A percentile compares a stretch with the other conserved stretches of the same genome.
Conservation (phyloP, 148 eudicot species). For the Beta vulgaris region DNA sequence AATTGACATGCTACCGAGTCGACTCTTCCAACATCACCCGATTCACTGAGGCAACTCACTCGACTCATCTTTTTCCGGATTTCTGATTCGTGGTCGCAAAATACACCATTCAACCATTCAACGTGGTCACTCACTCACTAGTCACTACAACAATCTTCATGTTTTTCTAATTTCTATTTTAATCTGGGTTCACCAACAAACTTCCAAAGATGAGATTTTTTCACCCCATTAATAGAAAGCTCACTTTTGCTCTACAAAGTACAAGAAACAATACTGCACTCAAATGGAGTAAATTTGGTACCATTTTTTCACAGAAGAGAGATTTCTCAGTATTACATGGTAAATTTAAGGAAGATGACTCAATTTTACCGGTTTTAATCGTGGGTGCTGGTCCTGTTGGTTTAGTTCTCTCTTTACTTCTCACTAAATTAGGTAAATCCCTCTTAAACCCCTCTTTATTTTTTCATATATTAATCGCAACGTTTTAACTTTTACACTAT, state of each 20-base stretch:
- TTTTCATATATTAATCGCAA: too few relatives aligned
- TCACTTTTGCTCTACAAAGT: conserved; percentile 7
- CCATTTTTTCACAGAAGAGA: conserved; percentile 21
- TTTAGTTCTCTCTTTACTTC: conserved; percentile 68
- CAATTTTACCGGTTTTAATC: conserved; percentile 71
- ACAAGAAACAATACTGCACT: not conserved
- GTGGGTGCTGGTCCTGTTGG: conserved; percentile 99
- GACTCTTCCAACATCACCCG: too few relatives aligned
- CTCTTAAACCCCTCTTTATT: conserved; percentile 2
- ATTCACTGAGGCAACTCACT: conserved; percentile 1
- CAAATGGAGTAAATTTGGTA: conserved; percentile 2
- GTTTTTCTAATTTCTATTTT: not conserved
- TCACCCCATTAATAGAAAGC: conserved; percentile 5
- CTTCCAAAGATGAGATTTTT: conserved; percentile 13
- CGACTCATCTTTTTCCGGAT: too few relatives aligned
- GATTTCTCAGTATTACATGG: conserved; percentile 27
- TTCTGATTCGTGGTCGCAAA: too few relatives aligned
- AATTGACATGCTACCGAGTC: too few relatives aligned
- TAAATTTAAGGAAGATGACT: conserved; percentile 25
- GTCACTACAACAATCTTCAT: not conserved
- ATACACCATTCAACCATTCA: too few relatives aligned
- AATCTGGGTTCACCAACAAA: not conserved
- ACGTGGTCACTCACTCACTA: not conserved
- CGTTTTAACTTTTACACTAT: too few relatives aligned
- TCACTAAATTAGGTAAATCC: conserved; percentile 76